Conservation (phyloP, 2,329 filamentous ascomycete species). For the Exserohilum turcica region DNA sequence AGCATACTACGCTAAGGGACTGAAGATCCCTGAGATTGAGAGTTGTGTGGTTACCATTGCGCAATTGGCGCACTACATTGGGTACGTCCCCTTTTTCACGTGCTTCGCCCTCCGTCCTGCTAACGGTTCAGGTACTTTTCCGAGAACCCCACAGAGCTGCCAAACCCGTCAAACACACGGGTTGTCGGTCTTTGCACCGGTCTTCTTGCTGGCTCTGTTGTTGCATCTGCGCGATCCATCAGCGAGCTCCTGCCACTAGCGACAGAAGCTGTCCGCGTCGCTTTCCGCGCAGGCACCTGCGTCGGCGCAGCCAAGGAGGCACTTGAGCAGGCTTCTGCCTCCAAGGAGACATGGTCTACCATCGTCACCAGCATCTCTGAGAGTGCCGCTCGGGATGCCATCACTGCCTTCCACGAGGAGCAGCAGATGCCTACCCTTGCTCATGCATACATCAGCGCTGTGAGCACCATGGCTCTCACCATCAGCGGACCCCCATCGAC, state of each 20-base stretch:
- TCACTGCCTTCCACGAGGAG: slow-evolving; percentile 63
- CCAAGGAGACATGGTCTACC: slow-evolving; percentile 69
- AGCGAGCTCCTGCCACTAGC: slow-evolving; percentile 66
- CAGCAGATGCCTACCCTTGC: slow-evolving; percentile 57
- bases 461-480: slow-evolving; percentile 64
- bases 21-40: slow-evolving; percentile 67
- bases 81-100: slow-evolving; percentile 55
- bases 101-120: slow-evolving; percentile 10
- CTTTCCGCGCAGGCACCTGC: slow-evolving; percentile 65
- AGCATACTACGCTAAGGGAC: slow-evolving; percentile 62
- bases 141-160: slow-evolving; percentile 61
- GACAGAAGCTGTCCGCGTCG: slow-evolving; percentile 67
- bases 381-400: slow-evolving; percentile 55
- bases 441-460: slow-evolving; percentile 63
- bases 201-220: slow-evolving; percentile 70
- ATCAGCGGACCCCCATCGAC: slow-evolving; percentile 63
- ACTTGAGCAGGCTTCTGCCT: slow-evolving; percentile 59
- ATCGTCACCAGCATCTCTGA: slow-evolving; percentile 65
- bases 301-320: slow-evolving; percentile 51
- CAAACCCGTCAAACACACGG: slow-evolving; percentile 55
- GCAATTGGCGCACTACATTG: slow-evolving; percentile 71
- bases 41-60: slow-evolving; percentile 68
- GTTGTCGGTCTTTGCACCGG: slow-evolving; percentile 72
- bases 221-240: slow-evolving; percentile 67
- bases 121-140: slow-evolving; percentile 51